These are phyloP conservation scores for Magnolia officinalis DNA, from an alignment of 164 flowering plant genomes.

Conservation along the genomic window DNA sequence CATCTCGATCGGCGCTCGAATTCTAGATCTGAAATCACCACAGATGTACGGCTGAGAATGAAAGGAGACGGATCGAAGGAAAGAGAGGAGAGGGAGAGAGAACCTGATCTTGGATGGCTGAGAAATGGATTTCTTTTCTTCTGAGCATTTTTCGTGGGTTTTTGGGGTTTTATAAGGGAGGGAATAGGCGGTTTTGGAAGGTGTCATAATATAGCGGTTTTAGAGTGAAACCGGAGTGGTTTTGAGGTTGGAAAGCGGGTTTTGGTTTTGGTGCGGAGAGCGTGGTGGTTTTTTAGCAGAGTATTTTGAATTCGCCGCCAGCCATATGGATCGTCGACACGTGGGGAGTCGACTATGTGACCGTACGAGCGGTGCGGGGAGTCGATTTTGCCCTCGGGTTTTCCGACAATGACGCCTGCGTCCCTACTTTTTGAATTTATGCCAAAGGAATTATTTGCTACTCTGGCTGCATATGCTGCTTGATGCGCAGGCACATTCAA, in stretches of 20 bases:
- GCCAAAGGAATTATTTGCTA: no score
- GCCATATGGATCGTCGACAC: neutral
- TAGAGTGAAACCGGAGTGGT: neutral
- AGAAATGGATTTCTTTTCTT: neutral
- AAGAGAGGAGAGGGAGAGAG: neutral
- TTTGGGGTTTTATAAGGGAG: neutral
- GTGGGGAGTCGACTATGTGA: neutral
- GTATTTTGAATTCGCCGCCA: neutral
- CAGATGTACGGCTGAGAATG: neutral
- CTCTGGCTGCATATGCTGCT: no score
- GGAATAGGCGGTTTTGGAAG: neutral
- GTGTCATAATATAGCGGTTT: neutral
- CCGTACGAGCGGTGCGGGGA: neutral
- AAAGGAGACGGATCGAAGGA: neutral
- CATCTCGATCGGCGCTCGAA: constrained; percentile 26
- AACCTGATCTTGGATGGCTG: neutral
- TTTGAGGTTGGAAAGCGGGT: neutral
- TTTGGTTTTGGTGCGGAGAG: neutral
- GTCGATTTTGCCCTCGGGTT: neutral
- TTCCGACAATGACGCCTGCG: no score
- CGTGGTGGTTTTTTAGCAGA: neutral
- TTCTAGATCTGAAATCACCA: neutral
- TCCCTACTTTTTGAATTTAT: no score
- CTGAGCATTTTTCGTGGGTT: neutral
- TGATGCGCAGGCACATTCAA: no score